A percentile compares a stretch with the other conserved stretches of the same genome.
Evolutionary conservation across 192 early-diverging fungal genomes (phyloP).

Genomic region (Rhizoclosmatium globosum): DNA sequence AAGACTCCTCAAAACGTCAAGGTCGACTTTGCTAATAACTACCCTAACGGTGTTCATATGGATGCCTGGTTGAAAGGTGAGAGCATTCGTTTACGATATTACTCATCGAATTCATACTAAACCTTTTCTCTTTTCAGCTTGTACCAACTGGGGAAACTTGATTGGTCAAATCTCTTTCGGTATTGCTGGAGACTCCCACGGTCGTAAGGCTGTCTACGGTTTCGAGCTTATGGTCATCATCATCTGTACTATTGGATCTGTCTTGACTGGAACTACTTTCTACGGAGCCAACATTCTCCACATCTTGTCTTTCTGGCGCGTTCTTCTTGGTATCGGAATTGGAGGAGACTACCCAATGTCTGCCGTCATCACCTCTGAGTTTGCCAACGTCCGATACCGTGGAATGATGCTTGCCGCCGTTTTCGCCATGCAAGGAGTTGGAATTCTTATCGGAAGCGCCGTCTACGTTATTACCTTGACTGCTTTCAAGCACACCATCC

Average conservation of each 20-base stretch:
- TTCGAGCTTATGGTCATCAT: conserved; percentile 91
- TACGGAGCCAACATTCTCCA: conserved; percentile 72
- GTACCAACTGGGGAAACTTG: conserved; percentile 88
- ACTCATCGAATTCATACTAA: too few relatives aligned
- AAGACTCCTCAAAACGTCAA: conserved; percentile 40
- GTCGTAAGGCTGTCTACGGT: conserved; percentile 90
- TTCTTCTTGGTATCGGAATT: conserved; percentile 92
- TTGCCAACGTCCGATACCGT: conserved; percentile 78
- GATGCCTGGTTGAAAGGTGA: conserved; percentile 91
- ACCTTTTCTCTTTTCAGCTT: too few relatives aligned
- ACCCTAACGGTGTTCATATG: conserved; percentile 47
- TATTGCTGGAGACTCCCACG: conserved; percentile 85
- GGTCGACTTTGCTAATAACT: conserved; percentile 29
- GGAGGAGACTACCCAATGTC: conserved; percentile 97
- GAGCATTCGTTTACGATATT: too few relatives aligned
- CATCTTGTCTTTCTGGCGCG: conserved; percentile 88
- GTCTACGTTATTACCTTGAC: conserved; percentile 75
- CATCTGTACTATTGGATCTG: conserved; percentile 80
- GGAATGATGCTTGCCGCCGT: conserved; percentile 89
- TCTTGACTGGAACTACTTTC: conserved; percentile 74
- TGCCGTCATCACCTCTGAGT: conserved; percentile 94
- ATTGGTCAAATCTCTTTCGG: conserved; percentile 93
- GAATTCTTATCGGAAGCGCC: conserved; percentile 81
- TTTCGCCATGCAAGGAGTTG: conserved; percentile 95
- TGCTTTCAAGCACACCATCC: conserved; percentile 75